These are phyloP conservation scores for Cephalotrichum gorgonifer DNA, from an alignment of 2,329 filamentous ascomycete species.

Conservation along the genomic window DNA sequence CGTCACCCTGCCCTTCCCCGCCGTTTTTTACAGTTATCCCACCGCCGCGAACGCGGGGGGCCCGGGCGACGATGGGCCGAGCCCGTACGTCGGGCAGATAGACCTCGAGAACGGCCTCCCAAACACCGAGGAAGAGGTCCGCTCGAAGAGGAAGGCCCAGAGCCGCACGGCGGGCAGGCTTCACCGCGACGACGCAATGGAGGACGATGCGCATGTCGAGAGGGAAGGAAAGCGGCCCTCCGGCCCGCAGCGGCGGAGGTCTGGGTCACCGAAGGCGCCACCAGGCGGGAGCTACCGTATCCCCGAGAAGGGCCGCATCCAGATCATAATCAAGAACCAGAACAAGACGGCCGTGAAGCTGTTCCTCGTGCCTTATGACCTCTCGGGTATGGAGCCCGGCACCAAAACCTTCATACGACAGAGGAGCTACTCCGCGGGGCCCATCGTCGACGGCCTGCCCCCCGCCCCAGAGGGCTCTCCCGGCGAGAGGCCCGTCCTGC, in stretches of 20 bases:
- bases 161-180: conserved; percentile 27
- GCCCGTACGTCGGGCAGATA: conserved; percentile 88
- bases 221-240: conserved; percentile 12
- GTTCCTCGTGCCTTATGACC: conserved; percentile 86
- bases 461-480: conserved; percentile 9
- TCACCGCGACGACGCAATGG: conserved; percentile 7
- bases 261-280: conserved; percentile 43
- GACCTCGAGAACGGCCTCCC: conserved; percentile 76
- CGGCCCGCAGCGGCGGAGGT: conserved; percentile 4
- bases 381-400: conserved; percentile 83
- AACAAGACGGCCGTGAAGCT: conserved; percentile 97
- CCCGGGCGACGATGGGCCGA: conserved; percentile 74
- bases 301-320: conserved; percentile 83
- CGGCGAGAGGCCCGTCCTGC: conserved; percentile 53
- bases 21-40: conserved; percentile 91
- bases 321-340: conserved; percentile 96
- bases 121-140: conserved; percentile 35
- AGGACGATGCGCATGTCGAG: conserved; percentile 26
- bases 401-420: conserved; percentile 96
- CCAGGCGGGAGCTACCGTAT: conserved; percentile 89
- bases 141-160: conserved; percentile 37
- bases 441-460: conserved; percentile 61
- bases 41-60: conserved; percentile 49
- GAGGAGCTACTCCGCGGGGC: conserved; percentile 80
- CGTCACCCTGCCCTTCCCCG: conserved; percentile 82